phyloP scores from a whole-genome alignment of 108 stramenopile genomes.

The Pelagomonas calceolata region DNA sequence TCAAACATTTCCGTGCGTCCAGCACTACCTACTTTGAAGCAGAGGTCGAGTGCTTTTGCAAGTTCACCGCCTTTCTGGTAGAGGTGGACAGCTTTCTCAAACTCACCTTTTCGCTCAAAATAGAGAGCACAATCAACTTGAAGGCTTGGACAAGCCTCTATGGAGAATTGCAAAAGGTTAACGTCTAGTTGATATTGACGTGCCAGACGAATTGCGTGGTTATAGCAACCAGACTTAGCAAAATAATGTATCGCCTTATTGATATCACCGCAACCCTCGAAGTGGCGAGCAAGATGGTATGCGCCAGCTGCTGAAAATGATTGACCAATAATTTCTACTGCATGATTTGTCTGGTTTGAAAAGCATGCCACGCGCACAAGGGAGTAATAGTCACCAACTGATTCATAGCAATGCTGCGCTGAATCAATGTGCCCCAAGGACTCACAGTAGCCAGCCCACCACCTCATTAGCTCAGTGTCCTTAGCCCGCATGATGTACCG shows the following conservation, averaged over 20 bases:
- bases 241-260: constrained; percentile 33
- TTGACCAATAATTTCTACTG: constrained; percentile 38
- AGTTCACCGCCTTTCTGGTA: constrained; percentile 51
- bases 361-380: constrained; percentile 45
- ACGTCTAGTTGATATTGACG: constrained; percentile 42
- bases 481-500: constrained; percentile 31
- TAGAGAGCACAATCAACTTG: constrained; percentile 46
- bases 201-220: constrained; percentile 58
- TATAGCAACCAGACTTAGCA: constrained; percentile 34
- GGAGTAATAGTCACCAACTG: constrained; percentile 33
- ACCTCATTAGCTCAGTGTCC: constrained; percentile 38
- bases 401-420: constrained; percentile 36
- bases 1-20: constrained; percentile 30
- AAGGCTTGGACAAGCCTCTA: constrained; percentile 30
- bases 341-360: constrained; percentile 16
- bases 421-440: constrained; percentile 31
- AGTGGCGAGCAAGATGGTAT: constrained; percentile 50
- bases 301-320: constrained; percentile 39
- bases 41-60: constrained; percentile 44
- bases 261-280: constrained; percentile 25
- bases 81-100: constrained; percentile 53
- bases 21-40: constrained; percentile 32
- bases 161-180: constrained; percentile 45
- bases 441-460: constrained; percentile 55
- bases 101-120: constrained; percentile 48